Evolutionary conservation across 495 filamentous ascomycete genomes (phyloP).

Genomic region (Podospora anserina): DNA sequence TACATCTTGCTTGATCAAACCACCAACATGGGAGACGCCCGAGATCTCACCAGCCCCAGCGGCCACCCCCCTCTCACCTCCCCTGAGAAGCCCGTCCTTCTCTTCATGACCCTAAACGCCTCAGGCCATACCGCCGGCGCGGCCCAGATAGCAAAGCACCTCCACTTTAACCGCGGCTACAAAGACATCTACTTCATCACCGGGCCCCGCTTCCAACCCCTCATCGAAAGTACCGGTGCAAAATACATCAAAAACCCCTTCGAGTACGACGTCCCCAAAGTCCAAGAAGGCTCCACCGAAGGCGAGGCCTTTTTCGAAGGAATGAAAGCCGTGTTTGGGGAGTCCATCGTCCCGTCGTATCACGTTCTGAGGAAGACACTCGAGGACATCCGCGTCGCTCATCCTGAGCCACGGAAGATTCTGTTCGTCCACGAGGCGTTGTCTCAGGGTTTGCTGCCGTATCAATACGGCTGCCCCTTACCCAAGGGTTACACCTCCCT

Average conservation of each 20-base stretch:
- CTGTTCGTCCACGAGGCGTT: conserved; percentile 34
- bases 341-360: conserved; percentile 19
- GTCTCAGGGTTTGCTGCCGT: conserved; percentile 28
- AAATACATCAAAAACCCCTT: conserved; percentile 17
- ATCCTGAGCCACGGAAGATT: conserved; percentile 24
- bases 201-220: conserved; percentile 28
- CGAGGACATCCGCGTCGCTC: conserved; percentile 16
- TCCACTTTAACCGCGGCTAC: conserved; percentile 30
- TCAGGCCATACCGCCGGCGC: conserved; percentile 18
- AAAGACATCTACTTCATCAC: conserved; percentile 30
- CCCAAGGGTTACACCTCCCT: conserved; percentile 17
- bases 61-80: not conserved
- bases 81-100: conserved; percentile 26
- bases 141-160: conserved; percentile 20
- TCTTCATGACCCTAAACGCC: conserved; percentile 11
- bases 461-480: conserved; percentile 26
- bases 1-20: not conserved
- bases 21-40: not conserved
- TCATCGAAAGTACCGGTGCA: conserved; percentile 14
- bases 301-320: not conserved
- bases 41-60: not conserved
- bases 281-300: not conserved
- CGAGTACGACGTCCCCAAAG: not conserved
- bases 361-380: conserved; percentile 30
- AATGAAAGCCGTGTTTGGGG: conserved; percentile 20